Evolutionary conservation across 2,329 filamentous ascomycete genomes (phyloP), one percentile per base, ranked within the genome.

Genomic region (Trichophyton rubrum): DNA sequence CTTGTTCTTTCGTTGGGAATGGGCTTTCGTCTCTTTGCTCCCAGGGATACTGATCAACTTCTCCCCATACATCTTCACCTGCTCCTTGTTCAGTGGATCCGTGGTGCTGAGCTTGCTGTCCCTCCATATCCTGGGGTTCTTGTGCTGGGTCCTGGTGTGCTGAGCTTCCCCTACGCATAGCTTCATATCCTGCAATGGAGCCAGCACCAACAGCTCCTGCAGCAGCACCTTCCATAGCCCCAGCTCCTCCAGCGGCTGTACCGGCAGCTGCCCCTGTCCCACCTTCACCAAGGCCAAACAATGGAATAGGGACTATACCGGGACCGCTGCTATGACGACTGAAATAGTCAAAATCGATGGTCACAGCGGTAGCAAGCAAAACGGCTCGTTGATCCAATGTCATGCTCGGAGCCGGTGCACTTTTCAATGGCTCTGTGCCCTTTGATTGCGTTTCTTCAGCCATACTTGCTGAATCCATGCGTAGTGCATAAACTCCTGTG

Each of bases 261-360:
- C 64, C 66, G 17, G 65, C 66, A 45, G 67, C 69, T 45, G 66
- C 67, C 58, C 71, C 68, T 4, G 74, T 74, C 9, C 75, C 76
- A 40, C 74, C 76, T 17, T 70, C 75, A 38, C 75, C 76, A 7
- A 72, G 67, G 6, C 73, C 75, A 1, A 78, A 77, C 62, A 81
- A 73, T 72, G 77, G 79, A 57, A 84, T 67, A 0, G 82, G 82
- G 1, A 79, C 74, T 49, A 78, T 69, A 15, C 77, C 72, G 8
- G 76, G 76, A 2, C 73, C 68, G 17, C 74, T 70, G 59, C 80
- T 83, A 63, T 85, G 81, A 1, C 82, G 76, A 61, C 82, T 85
- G 72, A 86, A 86, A 70, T 86, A 86, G 68, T 86, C 84, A 62
- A 85, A 86, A 66, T 86, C 84, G 55, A 86, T 78, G 60, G 77